phyloP scores from a whole-genome alignment of 1,284 basidiomycete genomes.

The Ceratobasidium sp. region DNA sequence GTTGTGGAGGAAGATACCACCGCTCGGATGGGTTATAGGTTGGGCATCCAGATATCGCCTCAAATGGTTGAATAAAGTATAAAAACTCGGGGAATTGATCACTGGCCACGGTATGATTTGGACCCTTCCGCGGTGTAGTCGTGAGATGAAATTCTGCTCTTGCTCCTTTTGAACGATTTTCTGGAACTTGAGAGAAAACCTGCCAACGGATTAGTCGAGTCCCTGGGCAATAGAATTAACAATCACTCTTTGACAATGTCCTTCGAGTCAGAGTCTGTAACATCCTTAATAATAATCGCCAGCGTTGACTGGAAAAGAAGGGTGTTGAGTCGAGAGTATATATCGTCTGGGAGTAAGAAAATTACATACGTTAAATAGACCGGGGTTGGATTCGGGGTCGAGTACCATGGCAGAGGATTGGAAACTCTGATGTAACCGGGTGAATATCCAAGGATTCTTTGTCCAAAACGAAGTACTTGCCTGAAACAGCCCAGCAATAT shows the following conservation, averaged over 20 bases:
- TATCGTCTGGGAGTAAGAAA: no score
- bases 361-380: constrained; percentile 57
- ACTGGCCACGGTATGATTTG: constrained; percentile 29
- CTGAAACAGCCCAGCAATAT: constrained; percentile 60
- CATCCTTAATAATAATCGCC: constrained; percentile 71
- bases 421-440: constrained; percentile 57
- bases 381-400: constrained; percentile 63
- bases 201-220: constrained; percentile 45
- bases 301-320: constrained; percentile 53
- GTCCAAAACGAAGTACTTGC: constrained; percentile 7
- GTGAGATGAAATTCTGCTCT: constrained; percentile 65
- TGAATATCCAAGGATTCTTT: neutral
- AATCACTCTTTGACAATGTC: constrained; percentile 59
- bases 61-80: constrained; percentile 57
- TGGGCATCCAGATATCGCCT: constrained; percentile 58
- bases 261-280: constrained; percentile 61
- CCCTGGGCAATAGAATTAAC: neutral
- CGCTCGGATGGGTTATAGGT: constrained; percentile 56
- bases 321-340: no score
- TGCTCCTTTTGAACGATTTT: constrained; percentile 64
- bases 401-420: constrained; percentile 65
- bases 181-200: constrained; percentile 62
- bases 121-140: constrained; percentile 52
- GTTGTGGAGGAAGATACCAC: constrained; percentile 61
- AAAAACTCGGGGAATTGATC: constrained; percentile 47